A percentile compares a stretch with the other conserved stretches of the same genome.
Conservation (phyloP, 169 alveolate genomes). For the Cryptosporidium xiaoi region DNA sequence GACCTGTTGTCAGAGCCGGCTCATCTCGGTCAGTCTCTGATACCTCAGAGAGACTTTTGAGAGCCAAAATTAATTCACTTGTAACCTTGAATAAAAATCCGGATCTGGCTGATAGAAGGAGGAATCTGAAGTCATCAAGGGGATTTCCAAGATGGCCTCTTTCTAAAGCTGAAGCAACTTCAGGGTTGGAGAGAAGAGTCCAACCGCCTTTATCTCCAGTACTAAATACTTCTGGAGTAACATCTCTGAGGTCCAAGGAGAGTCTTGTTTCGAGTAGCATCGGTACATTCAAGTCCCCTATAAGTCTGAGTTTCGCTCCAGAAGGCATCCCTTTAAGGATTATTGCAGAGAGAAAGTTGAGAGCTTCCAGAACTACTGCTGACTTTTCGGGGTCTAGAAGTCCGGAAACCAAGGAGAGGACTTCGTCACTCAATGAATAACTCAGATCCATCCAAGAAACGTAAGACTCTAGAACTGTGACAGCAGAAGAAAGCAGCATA, state of each 20-base stretch:
- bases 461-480: slow-evolving; percentile 46
- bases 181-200: slow-evolving; percentile 39
- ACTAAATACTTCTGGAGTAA: slow-evolving; percentile 15
- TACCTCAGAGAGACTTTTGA: slow-evolving; percentile 4
- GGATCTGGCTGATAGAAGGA: slow-evolving; percentile 29
- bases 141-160: slow-evolving; percentile 40
- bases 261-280: slow-evolving; percentile 20
- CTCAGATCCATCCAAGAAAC: slow-evolving; percentile 64
- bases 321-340: slow-evolving; percentile 59
- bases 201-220: slow-evolving; percentile 10
- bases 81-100: slow-evolving; percentile 13
- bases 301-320: slow-evolving; percentile 22
- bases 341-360: slow-evolving; percentile 54
- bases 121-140: slow-evolving; percentile 21
- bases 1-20: slow-evolving; percentile 9
- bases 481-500: slow-evolving; percentile 31
- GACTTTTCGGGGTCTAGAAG: slow-evolving; percentile 42
- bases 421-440: slow-evolving; percentile 63
- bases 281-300: slow-evolving; percentile 48
- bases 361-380: slow-evolving; percentile 49
- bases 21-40: not conserved
- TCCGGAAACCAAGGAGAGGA: slow-evolving; percentile 6
- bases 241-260: slow-evolving; percentile 13
- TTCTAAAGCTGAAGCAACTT: slow-evolving; percentile 32
- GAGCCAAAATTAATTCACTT: slow-evolving; percentile 25